Evolutionary conservation across 176 grass and related monocot genomes (phyloP).

Genomic region (Eremochloa ophiuroides): DNA sequence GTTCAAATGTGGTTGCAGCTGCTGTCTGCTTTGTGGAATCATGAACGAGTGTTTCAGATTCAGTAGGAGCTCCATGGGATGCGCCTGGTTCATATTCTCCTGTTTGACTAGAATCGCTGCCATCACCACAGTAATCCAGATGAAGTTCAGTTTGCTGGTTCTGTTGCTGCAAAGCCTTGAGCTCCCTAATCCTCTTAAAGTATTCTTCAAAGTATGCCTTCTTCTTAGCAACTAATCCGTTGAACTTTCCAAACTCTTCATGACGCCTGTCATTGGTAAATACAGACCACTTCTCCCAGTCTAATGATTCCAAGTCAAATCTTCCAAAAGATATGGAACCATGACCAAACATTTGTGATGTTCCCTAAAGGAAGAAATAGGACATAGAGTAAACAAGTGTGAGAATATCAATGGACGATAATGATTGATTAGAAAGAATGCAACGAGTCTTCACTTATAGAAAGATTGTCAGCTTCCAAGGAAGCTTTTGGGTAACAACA

Average conservation of each 20-base stretch:
- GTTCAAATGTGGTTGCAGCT: constrained; percentile 19
- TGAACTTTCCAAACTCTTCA: constrained; percentile 94
- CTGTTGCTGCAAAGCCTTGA: constrained; percentile 84
- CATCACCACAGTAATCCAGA: constrained; percentile 83
- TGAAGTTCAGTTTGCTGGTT: constrained; percentile 82
- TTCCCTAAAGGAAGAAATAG: constrained; percentile 45
- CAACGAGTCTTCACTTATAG: neutral
- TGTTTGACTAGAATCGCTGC: constrained; percentile 90
- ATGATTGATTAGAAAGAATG: neutral
- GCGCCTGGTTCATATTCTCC: constrained; percentile 52
- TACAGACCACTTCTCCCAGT: constrained; percentile 97
- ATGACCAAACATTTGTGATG: constrained; percentile 76
- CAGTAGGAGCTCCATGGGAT: constrained; percentile 35
- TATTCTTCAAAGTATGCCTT: constrained; percentile 97
- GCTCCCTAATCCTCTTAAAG: constrained; percentile 79
- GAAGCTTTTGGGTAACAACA: neutral
- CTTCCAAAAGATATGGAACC: constrained; percentile 99
- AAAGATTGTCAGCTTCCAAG: neutral
- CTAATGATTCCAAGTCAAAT: constrained; percentile 86
- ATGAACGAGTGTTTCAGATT: constrained; percentile 30
- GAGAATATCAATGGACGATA: neutral
- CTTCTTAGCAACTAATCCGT: constrained; percentile 93
- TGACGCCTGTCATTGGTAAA: constrained; percentile 87
- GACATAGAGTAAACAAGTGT: neutral
- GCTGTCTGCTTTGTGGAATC: constrained; percentile 24